phyloP scores from a whole-genome alignment of 2,329 filamentous ascomycete species.

The Shiraia sp. region DNA sequence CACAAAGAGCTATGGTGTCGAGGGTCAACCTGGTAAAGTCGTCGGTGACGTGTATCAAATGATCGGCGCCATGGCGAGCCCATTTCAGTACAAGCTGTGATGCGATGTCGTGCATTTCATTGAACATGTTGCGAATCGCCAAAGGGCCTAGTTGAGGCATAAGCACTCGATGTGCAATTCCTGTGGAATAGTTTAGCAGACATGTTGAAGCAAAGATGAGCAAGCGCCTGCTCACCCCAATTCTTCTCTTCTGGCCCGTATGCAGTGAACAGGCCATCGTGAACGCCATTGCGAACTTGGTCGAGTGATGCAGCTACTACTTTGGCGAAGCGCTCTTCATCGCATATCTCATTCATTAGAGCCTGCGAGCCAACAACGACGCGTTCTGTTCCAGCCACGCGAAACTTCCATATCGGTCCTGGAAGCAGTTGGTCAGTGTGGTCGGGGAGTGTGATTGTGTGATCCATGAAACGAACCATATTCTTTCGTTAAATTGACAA shows the following conservation, averaged over 20 bases:
- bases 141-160: constrained; percentile 72
- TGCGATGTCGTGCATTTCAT: constrained; percentile 61
- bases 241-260: constrained; percentile 44
- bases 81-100: constrained; percentile 69
- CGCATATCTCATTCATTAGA: constrained; percentile 46
- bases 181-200: no score
- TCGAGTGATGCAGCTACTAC: constrained; percentile 31
- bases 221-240: constrained; percentile 36
- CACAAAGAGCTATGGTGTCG: constrained; percentile 45
- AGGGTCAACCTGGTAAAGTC: constrained; percentile 46
- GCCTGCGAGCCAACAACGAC: constrained; percentile 37
- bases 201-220: no score
- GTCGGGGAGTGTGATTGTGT: not conserved
- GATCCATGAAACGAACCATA: constrained; percentile 66
- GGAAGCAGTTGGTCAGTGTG: constrained; percentile 5
- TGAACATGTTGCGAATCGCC: constrained; percentile 69
- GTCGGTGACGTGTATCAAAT: constrained; percentile 41
- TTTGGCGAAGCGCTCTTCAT: constrained; percentile 44
- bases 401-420: constrained; percentile 42
- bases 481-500: constrained; percentile 62
- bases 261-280: constrained; percentile 49
- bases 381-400: constrained; percentile 28
- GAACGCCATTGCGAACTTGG: constrained; percentile 42
- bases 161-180: constrained; percentile 65
- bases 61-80: constrained; percentile 57